These are phyloP conservation scores for Oropetium thomaeum DNA, from an alignment of 176 grass and related monocot genomes.

Conservation along the genomic window DNA sequence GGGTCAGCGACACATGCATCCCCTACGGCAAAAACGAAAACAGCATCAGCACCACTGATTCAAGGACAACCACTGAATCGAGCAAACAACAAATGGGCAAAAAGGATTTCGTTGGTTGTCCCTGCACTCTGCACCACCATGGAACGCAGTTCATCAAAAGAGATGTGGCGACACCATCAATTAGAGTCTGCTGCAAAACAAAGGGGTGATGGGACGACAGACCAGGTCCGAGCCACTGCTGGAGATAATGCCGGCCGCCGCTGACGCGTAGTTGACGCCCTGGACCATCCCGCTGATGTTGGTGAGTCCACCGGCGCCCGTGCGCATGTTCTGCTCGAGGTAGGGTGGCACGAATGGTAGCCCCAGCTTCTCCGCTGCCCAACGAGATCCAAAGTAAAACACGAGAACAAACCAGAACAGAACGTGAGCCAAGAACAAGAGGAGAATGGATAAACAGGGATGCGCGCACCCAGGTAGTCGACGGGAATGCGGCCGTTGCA, in stretches of 20 bases:
- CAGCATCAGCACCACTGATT: not conserved
- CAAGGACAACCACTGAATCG: not conserved
- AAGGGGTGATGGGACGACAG: not conserved
- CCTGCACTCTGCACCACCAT: not conserved
- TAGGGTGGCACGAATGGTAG: conserved; percentile 69
- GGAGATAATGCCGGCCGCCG: conserved; percentile 62
- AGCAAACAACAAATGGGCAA: not conserved
- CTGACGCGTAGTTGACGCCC: conserved; percentile 41
- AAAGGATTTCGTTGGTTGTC: not conserved
- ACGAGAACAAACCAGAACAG: not conserved
- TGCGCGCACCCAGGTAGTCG: conserved; percentile 57
- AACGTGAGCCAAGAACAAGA: not conserved
- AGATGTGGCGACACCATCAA: too few relatives aligned
- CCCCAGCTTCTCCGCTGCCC: conserved; percentile 56
- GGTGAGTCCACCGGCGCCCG: not conserved
- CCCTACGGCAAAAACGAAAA: conserved; percentile 37
- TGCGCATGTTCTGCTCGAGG: conserved; percentile 54
- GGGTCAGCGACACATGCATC: conserved; percentile 63
- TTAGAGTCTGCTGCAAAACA: not conserved
- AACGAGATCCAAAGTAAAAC: not conserved
- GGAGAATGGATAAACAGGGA: not conserved
- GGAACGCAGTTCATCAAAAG: not conserved
- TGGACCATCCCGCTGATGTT: conserved; percentile 16
- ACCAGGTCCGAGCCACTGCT: conserved; percentile 77
- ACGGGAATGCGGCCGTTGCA: conserved; percentile 83